Percentiles rank a stretch among this genome's conserved stretches.
Conservation (phyloP, 768 basidiomycete species). For the Peribolospora baueri region DNA sequence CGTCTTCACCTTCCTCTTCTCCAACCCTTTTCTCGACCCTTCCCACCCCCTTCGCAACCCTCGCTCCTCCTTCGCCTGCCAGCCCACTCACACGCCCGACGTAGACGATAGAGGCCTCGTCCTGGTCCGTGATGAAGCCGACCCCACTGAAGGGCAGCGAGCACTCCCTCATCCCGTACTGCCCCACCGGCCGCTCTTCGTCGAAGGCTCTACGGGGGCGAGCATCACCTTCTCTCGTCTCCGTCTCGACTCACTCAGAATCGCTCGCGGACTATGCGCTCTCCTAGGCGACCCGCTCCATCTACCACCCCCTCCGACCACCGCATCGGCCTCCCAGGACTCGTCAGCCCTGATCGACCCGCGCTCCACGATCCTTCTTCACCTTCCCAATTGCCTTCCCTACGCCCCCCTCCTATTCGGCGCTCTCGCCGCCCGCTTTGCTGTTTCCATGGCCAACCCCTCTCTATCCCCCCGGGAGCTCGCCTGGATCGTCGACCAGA, state of each 20-base stretch:
- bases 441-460: slow-evolving; percentile 13
- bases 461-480: slow-evolving; percentile 13
- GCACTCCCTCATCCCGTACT: neutral
- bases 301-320: neutral
- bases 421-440: slow-evolving; percentile 9
- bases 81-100: too few species aligned
- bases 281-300: neutral
- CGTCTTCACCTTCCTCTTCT: too few species aligned
- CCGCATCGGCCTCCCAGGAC: too few species aligned
- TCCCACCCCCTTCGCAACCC: too few species aligned
- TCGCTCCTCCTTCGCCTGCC: too few species aligned
- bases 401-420: slow-evolving; percentile 12
- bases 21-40: too few species aligned
- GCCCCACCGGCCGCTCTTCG: neutral
- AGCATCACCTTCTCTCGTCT: neutral
- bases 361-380: slow-evolving; percentile 7
- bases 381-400: slow-evolving; percentile 14
- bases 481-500: slow-evolving; percentile 12
- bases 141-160: too few species aligned
- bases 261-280: neutral
- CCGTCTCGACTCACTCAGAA: neutral
- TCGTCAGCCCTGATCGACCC: too few species aligned
- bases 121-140: too few species aligned
- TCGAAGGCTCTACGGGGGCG: neutral
- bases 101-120: too few species aligned